These are phyloP conservation scores for Solanum bulbocastanum DNA, from an alignment of 257 asterid genomes.

Conservation along the genomic window DNA sequence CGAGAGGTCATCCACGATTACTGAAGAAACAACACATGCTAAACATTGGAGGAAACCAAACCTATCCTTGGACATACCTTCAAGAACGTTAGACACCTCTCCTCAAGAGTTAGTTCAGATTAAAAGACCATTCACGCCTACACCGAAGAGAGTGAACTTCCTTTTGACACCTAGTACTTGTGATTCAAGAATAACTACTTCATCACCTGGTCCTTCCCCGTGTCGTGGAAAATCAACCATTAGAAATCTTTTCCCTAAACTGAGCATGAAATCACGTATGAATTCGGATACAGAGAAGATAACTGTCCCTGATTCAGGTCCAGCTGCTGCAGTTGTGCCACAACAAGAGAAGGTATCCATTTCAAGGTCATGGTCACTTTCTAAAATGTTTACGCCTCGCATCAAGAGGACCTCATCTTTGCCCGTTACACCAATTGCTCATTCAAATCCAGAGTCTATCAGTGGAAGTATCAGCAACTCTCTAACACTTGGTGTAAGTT, in stretches of 20 bases:
- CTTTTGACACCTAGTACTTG: conserved; percentile 38
- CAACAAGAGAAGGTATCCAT: conserved; percentile 48
- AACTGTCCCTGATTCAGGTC: conserved; percentile 19
- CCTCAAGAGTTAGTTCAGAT: conserved; percentile 52
- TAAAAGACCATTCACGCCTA: conserved; percentile 52
- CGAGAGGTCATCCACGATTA: conserved; percentile 20
- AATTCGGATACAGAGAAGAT: conserved; percentile 47
- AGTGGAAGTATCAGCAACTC: conserved; percentile 29
- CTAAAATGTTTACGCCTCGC: conserved; percentile 64
- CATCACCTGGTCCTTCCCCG: conserved; percentile 43
- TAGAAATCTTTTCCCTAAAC: conserved; percentile 50
- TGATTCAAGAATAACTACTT: conserved; percentile 25
- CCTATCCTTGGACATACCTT: conserved; percentile 69
- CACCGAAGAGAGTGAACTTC: conserved; percentile 79
- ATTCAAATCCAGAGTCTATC: conserved; percentile 31
- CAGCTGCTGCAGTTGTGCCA: conserved; percentile 9
- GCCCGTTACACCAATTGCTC: conserved; percentile 36
- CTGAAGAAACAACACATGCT: conserved; percentile 28
- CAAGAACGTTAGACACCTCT: conserved; percentile 32
- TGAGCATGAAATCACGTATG: conserved; percentile 47
- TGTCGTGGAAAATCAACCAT: conserved; percentile 42
- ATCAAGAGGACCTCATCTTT: conserved; percentile 62
- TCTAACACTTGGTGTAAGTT: conserved; percentile 36
- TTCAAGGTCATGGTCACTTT: conserved; percentile 65
- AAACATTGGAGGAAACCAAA: conserved; percentile 58